Conservation (phyloP, 1,284 basidiomycete species). For the Athelia sp. region DNA sequence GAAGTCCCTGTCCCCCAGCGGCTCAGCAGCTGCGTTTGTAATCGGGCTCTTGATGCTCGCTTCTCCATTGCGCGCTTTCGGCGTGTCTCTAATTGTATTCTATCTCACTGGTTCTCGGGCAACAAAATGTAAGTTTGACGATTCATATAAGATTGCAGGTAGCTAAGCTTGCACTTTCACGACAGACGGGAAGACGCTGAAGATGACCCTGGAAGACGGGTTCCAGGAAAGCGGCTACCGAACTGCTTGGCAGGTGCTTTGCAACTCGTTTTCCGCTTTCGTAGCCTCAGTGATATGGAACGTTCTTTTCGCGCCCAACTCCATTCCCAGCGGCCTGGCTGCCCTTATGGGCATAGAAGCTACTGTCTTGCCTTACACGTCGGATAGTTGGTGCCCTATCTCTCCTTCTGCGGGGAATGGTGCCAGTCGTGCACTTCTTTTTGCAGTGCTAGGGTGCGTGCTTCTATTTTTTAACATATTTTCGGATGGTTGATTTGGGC, state of each 20-base stretch:
- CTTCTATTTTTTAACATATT: not conserved
- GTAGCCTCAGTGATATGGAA: constrained; percentile 66
- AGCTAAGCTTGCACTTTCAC: not conserved
- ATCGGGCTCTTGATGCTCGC: constrained; percentile 68
- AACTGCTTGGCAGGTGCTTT: constrained; percentile 74
- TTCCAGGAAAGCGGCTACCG: constrained; percentile 70
- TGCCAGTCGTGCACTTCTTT: constrained; percentile 57
- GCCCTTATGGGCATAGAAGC: constrained; percentile 3
- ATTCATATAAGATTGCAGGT: not conserved
- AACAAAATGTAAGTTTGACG: constrained; percentile 58
- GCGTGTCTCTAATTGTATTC: constrained; percentile 73
- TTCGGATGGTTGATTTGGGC: constrained; percentile 1
- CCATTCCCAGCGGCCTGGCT: constrained; percentile 21
- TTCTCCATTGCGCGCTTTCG: constrained; percentile 61
- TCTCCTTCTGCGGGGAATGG: constrained; percentile 32
- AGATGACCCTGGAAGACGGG: constrained; percentile 77
- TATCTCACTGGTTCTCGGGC: constrained; percentile 81
- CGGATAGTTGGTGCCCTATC: constrained; percentile 49
- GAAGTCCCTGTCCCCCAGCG: constrained; percentile 62
- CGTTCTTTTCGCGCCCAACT: constrained; percentile 42
- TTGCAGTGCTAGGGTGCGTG: constrained; percentile 68
- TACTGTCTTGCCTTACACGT: constrained; percentile 15
- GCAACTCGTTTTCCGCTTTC: constrained; percentile 73
- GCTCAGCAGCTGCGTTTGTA: constrained; percentile 72
- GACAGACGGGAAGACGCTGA: constrained; percentile 59